These are phyloP conservation scores for Rhododendron henanense DNA, from an alignment of 148 eudicot genomes.

Conservation along the genomic window DNA sequence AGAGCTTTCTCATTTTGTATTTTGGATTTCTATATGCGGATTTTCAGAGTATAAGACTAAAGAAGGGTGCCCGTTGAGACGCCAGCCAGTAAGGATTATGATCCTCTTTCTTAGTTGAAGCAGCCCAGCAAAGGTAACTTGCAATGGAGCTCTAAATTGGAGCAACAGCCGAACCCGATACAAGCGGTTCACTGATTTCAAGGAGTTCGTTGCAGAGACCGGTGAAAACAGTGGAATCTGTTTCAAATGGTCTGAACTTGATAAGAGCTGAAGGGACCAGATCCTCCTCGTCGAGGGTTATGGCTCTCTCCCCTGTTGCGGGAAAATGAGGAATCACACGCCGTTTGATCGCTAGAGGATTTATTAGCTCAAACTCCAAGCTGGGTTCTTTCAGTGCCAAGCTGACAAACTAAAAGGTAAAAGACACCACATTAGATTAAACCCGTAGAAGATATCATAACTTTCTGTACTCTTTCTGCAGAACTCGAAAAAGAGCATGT, in stretches of 20 bases:
- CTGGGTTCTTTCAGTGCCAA: conserved; percentile 67
- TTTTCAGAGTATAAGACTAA: not conserved
- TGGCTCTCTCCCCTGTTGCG: conserved; percentile 41
- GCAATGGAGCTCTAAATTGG: conserved; percentile 6
- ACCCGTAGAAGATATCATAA: not conserved
- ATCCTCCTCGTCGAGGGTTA: conserved; percentile 73
- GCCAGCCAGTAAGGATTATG: not conserved
- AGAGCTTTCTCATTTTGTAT: not conserved
- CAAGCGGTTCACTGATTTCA: conserved; percentile 72
- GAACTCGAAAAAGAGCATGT: not conserved
- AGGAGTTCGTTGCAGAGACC: conserved; percentile 86
- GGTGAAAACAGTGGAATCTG: conserved; percentile 68
- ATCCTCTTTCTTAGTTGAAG: not conserved
- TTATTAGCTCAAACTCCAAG: conserved; percentile 77
- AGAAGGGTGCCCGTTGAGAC: not conserved
- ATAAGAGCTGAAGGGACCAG: conserved; percentile 80
- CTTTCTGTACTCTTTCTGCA: not conserved
- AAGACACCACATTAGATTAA: not conserved
- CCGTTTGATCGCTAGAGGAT: conserved; percentile 63
- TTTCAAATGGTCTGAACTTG: conserved; percentile 77
- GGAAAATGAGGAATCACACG: conserved; percentile 81
- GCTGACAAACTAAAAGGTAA: conserved; percentile 54
- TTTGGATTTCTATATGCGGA: not conserved
- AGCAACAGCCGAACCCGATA: conserved; percentile 27
- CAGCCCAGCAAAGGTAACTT: not conserved